Conservation (phyloP, 139 green algal genomes). For the Diplosphaera chodatii region DNA sequence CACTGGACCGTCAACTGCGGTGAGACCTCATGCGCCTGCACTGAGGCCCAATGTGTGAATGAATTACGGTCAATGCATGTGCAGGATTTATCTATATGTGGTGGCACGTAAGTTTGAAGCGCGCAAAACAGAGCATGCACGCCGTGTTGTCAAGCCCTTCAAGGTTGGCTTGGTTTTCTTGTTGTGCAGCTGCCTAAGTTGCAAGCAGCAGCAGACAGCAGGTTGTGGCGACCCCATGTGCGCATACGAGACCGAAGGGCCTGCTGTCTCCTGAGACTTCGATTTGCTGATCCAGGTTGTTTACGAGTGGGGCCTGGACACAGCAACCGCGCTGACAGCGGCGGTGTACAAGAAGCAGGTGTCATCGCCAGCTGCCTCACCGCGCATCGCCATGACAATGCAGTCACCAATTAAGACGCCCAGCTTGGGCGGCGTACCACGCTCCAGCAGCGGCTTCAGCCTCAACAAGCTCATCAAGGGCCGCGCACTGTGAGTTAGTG, state of each 20-base stretch:
- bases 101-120: not conserved
- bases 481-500: not conserved
- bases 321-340: not conserved
- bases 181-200: no score
- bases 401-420: not conserved
- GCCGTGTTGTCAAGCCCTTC: slow-evolving; percentile 21
- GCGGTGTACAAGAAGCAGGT: not conserved
- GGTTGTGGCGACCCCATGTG: no score
- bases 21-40: no score
- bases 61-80: no score
- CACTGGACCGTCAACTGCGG: no score
- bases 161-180: slow-evolving; percentile 7
- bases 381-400: not conserved
- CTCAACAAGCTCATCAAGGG: not conserved
- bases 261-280: no score
- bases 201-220: no score
- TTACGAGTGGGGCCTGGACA: not conserved
- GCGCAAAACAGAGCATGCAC: not conserved
- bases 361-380: not conserved
- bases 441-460: not conserved
- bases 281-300: no score
- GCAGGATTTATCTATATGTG: not conserved
- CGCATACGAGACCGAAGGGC: no score
- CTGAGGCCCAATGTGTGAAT: not conserved
- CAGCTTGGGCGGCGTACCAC: not conserved